These are phyloP conservation scores for Cardiospermum halicacabum DNA, from an alignment of 345 rosid genomes.

Conservation along the genomic window DNA sequence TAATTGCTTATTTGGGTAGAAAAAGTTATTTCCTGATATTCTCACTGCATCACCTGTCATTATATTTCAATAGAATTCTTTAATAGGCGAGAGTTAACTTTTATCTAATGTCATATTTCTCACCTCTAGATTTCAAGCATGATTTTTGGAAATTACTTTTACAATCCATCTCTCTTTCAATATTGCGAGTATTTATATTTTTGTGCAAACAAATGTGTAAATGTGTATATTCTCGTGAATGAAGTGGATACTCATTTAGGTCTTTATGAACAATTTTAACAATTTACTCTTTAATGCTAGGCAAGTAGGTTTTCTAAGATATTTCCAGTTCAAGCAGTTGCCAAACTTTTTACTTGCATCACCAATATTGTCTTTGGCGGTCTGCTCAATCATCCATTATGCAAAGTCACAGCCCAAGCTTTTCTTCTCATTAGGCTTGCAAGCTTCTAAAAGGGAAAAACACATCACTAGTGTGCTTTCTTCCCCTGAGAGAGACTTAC, in stretches of 20 bases:
- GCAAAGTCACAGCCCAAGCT: conserved; percentile 45
- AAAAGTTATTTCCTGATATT: conserved; percentile 1
- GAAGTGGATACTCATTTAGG: not conserved
- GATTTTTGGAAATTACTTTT: not conserved
- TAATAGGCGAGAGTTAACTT: not conserved
- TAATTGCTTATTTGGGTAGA: not conserved
- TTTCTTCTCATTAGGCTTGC: conserved; percentile 62
- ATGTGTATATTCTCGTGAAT: too few relatives aligned
- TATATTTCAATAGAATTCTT: not conserved
- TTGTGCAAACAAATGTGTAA: not conserved
- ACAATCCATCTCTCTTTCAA: not conserved
- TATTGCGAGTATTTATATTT: not conserved
- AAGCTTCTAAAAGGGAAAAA: conserved; percentile 42
- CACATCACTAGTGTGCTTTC: conserved; percentile 26
- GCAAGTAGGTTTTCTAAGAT: conserved; percentile 89
- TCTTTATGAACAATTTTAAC: conserved; percentile 2
- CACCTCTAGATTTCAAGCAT: not conserved
- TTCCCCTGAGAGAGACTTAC: conserved; percentile 21
- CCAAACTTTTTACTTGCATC: conserved; percentile 97
- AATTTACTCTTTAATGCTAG: conserved; percentile 28
- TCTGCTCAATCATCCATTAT: conserved; percentile 58
- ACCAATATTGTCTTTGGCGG: conserved; percentile 66
- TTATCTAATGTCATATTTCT: not conserved
- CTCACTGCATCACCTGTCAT: not conserved
- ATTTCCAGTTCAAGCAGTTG: conserved; percentile 77